Percentiles rank a stretch among this genome's conserved stretches.
Evolutionary conservation across 2,329 filamentous ascomycete species (phyloP).

Genomic region (Kalaharituber pfeilii): DNA sequence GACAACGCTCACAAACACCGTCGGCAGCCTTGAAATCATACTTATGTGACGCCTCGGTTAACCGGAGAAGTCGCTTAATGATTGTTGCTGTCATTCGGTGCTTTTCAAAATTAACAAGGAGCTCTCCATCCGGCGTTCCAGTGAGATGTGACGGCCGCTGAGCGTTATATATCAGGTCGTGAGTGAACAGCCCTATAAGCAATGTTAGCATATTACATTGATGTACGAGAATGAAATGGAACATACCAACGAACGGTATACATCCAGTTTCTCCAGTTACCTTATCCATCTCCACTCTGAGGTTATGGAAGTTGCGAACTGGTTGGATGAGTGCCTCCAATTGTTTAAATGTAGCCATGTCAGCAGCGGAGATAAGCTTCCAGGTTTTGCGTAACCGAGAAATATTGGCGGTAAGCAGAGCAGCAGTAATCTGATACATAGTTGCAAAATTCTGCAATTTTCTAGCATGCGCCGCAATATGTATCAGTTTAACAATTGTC

Average conservation of each 20-base stretch:
- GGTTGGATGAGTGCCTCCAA: slow-evolving; percentile 60
- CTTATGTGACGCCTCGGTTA: slow-evolving; percentile 61
- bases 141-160: slow-evolving; percentile 61
- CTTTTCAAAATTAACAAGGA: slow-evolving; percentile 67
- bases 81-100: slow-evolving; percentile 59
- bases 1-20: slow-evolving; percentile 58
- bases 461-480: slow-evolving; percentile 60
- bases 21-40: slow-evolving; percentile 60
- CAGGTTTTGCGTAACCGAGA: slow-evolving; percentile 52
- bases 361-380: slow-evolving; percentile 47
- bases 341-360: slow-evolving; percentile 47
- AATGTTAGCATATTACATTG: neutral
- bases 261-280: slow-evolving; percentile 48
- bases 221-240: neutral
- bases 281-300: slow-evolving; percentile 63
- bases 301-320: slow-evolving; percentile 56
- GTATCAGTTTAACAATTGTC: slow-evolving; percentile 65
- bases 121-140: slow-evolving; percentile 45
- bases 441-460: slow-evolving; percentile 68
- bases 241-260: slow-evolving; percentile 63
- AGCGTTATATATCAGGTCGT: slow-evolving; percentile 65
- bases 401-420: slow-evolving; percentile 56
- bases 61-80: slow-evolving; percentile 58
- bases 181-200: slow-evolving; percentile 45
- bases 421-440: slow-evolving; percentile 63